A percentile compares a stretch with the other conserved stretches of the same genome.
Evolutionary conservation across 345 rosid genomes (phyloP).

Genomic region (Syzygium jambos): DNA sequence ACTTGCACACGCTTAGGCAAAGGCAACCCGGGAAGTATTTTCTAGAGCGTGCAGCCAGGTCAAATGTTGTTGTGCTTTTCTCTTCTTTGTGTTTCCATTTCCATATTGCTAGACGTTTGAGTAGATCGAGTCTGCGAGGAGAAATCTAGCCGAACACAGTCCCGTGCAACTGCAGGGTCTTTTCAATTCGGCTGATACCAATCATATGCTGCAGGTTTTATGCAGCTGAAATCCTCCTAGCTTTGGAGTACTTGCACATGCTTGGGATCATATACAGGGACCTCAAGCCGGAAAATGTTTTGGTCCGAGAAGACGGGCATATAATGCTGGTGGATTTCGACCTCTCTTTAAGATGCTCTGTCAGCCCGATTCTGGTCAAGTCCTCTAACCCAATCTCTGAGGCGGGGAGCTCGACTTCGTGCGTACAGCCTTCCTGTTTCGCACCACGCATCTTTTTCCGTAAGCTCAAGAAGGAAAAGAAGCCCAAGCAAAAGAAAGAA

Average conservation of each 20-base stretch:
- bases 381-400: slow-evolving; percentile 26
- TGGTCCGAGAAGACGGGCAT: slow-evolving; percentile 76
- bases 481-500: slow-evolving; percentile 18
- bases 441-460: slow-evolving; percentile 39
- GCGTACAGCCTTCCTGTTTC: slow-evolving; percentile 56
- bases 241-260: slow-evolving; percentile 87
- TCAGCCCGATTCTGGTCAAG: slow-evolving; percentile 51
- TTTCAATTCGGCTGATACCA: neutral
- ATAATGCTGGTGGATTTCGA: slow-evolving; percentile 84
- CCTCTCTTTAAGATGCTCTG: slow-evolving; percentile 63
- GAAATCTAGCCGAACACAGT: neutral
- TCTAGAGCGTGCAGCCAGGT: slow-evolving; percentile 80
- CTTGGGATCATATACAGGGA: slow-evolving; percentile 84
- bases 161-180: neutral
- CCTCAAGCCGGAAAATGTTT: slow-evolving; percentile 78
- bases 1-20: slow-evolving; percentile 66
- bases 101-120: neutral
- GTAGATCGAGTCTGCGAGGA: neutral
- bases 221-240: slow-evolving; percentile 78
- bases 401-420: slow-evolving; percentile 30
- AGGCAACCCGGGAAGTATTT: slow-evolving; percentile 71
- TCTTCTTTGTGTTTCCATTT: neutral
- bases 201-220: slow-evolving; percentile 44
- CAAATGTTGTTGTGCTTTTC: neutral
- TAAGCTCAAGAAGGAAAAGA: slow-evolving; percentile 27